These are phyloP conservation scores for Vaccinium corymbosum DNA, from an alignment of 148 eudicot genomes.

Conservation along the genomic window DNA sequence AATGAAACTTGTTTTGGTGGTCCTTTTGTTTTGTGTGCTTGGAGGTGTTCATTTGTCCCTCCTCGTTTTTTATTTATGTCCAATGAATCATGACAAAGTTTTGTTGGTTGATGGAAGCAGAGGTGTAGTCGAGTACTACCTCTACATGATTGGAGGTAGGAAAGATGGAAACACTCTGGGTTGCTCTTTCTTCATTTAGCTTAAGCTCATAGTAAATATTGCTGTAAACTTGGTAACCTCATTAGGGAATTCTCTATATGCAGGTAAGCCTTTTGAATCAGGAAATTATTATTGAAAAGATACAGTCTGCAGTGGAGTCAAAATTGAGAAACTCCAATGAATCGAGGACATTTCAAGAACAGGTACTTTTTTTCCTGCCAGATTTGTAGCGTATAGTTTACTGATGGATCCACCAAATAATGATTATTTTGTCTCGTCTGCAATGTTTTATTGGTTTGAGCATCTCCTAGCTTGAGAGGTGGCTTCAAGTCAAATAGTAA, in stretches of 20 bases:
- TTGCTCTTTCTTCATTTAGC: neutral
- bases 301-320: conserved; percentile 73
- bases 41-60: neutral
- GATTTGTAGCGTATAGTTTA: conserved; percentile 7
- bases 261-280: conserved; percentile 98
- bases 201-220: neutral
- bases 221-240: conserved; percentile 6
- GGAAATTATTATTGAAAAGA: conserved; percentile 86
- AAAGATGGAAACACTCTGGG: conserved; percentile 4
- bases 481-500: neutral
- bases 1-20: neutral
- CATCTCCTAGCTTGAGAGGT: neutral
- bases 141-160: conserved; percentile 5
- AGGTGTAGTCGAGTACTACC: neutral
- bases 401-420: neutral
- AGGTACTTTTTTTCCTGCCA: conserved; percentile 38
- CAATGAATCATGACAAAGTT: neutral
- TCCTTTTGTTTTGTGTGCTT: neutral
- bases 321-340: conserved; percentile 81
- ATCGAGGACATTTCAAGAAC: conserved; percentile 77
- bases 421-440: neutral
- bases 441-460: neutral
- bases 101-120: neutral
- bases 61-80: neutral
- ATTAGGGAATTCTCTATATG: conserved; percentile 13